These are phyloP conservation scores for Euphrasia confusa DNA, from an alignment of 257 asterid genomes.

Conservation along the genomic window DNA sequence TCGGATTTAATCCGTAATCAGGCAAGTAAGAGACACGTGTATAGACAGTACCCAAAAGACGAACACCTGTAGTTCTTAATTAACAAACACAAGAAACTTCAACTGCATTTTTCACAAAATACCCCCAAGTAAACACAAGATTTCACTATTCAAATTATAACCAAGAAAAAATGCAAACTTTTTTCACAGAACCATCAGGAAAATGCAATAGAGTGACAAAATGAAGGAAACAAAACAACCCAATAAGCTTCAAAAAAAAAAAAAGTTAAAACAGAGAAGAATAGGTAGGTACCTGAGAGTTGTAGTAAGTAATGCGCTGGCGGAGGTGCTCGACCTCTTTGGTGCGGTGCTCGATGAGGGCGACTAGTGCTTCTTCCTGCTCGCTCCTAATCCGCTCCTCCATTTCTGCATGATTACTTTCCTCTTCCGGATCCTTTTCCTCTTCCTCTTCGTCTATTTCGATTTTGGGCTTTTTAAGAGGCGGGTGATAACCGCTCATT, in stretches of 20 bases:
- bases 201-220: too few relatives aligned
- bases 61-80: background rate
- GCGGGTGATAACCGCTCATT: conserved; percentile 36
- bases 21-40: conserved; percentile 6
- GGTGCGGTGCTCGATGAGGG: conserved; percentile 72
- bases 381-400: conserved; percentile 40
- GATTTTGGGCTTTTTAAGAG: conserved; percentile 42
- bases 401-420: conserved; percentile 9
- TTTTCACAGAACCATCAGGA: too few relatives aligned
- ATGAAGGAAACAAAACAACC: too few relatives aligned
- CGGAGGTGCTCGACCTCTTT: conserved; percentile 77
- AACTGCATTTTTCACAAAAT: conserved; percentile 1
- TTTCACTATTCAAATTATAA: background rate
- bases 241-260: background rate
- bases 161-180: background rate
- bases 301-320: conserved; percentile 61
- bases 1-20: background rate
- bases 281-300: conserved; percentile 44
- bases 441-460: conserved; percentile 28
- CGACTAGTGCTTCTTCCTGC: conserved; percentile 71
- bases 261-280: too few relatives aligned
- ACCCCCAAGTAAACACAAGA: background rate
- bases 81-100: background rate
- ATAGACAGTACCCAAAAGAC: background rate
- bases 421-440: conserved; percentile 23